phyloP scores from a whole-genome alignment of 192 early-diverging fungal genomes.

The Dissophora ornata region DNA sequence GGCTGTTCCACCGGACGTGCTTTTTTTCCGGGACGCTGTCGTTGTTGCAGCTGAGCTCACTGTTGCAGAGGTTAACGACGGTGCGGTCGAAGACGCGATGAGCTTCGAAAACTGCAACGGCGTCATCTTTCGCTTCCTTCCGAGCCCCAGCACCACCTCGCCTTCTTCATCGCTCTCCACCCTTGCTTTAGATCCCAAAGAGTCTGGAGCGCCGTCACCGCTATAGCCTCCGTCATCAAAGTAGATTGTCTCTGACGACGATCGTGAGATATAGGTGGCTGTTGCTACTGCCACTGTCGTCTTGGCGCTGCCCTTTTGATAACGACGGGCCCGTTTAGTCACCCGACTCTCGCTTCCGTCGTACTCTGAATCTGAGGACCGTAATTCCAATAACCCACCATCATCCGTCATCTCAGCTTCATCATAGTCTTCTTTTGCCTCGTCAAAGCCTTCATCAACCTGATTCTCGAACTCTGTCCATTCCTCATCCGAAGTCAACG shows the following conservation, averaged over 20 bases:
- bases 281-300: not conserved
- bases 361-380: slow-evolving; percentile 48
- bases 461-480: slow-evolving; percentile 35
- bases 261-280: slow-evolving; percentile 3
- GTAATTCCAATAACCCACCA: slow-evolving; percentile 15
- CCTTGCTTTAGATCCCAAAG: not conserved
- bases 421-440: slow-evolving; percentile 18
- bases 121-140: slow-evolving; percentile 24
- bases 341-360: slow-evolving; percentile 1
- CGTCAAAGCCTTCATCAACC: slow-evolving; percentile 32
- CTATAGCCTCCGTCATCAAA: slow-evolving; percentile 33
- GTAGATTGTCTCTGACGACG: slow-evolving; percentile 34
- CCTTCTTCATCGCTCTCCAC: slow-evolving; percentile 12
- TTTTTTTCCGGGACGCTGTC: slow-evolving; percentile 16
- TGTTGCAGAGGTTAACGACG: not conserved
- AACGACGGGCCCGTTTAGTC: not conserved
- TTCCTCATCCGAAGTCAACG: slow-evolving; percentile 19
- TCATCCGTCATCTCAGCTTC: slow-evolving; percentile 17
- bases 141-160: slow-evolving; percentile 20
- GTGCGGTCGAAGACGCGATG: not conserved
- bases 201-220: not conserved
- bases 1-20: slow-evolving; percentile 19
- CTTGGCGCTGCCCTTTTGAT: not conserved
- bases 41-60: not conserved
- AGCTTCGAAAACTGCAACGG: slow-evolving; percentile 12